Evolutionary conservation across 768 basidiomycete species (phyloP), one percentile per base, ranked within the genome.

Genomic region (Rhizopogon salebrosus): DNA sequence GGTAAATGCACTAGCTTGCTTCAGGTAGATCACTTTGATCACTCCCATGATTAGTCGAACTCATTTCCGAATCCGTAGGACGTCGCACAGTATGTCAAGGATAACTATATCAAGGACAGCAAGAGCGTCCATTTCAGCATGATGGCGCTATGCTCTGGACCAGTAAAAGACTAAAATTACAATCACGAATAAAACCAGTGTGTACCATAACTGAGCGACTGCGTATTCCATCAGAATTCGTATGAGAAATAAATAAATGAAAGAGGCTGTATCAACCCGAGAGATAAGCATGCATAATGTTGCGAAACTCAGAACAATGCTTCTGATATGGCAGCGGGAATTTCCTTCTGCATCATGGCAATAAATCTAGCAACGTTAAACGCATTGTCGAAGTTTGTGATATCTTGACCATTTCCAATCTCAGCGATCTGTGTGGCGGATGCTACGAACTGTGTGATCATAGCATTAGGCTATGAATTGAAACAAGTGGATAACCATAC

Each of bases 1-100:
- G 90, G 90, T 0, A 72, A 74, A 53, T 82, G 80, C 57, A 68
- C 54, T 1, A 73, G 87, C 62, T 69, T 92, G 40, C 65, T 92
- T 48, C 63, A 73, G 64, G 89, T 80, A 60, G 13, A 55, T 23
- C n/a, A 41, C 29, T 14, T 31, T 42, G 27, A 36, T 29, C 8
- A n/a, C 1, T 38, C 48, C 16, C 14, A 34, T 26, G 2, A 39
- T 23, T 31, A 35, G 6, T 48, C 4, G 20, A 16, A 49, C 48
- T 54, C 43, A 55, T 22, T 45, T 23, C 41, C 18, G 35, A 40
- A n/a, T 18, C 45, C 16, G 9, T 52, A 78, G 75, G 78, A 82
- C 57, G 67, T 73, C 5, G 78, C 75, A 2, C 72, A 70, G 54
- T 67, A 78, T 46, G 71, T 82, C 18, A 69, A 68, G 56, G 69